These are phyloP conservation scores for Syncephalastrum monosporum DNA, from an alignment of 371 early-diverging fungal species.

Conservation along the genomic window DNA sequence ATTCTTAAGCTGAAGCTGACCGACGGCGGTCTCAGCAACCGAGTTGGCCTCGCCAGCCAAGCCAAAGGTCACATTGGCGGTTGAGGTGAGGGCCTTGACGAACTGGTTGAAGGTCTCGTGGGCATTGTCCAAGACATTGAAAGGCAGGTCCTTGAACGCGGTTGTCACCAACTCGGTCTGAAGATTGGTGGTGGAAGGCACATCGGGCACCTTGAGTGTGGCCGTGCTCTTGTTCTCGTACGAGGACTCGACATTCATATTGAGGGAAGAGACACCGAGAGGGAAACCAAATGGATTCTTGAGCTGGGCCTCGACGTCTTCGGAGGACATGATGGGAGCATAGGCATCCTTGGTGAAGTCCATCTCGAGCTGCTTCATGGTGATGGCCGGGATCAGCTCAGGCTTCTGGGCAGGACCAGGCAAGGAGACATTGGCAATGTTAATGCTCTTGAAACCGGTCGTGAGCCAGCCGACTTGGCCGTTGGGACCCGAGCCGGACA, in stretches of 20 bases:
- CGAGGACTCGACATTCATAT: slow-evolving; percentile 42
- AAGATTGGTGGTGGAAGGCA: slow-evolving; percentile 40
- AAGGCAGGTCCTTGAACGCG: slow-evolving; percentile 46
- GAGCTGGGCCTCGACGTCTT: slow-evolving; percentile 46
- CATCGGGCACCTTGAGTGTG: slow-evolving; percentile 45
- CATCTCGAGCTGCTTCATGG: slow-evolving; percentile 47
- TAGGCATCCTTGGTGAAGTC: slow-evolving; percentile 56
- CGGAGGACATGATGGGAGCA: slow-evolving; percentile 47
- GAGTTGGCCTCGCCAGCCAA: slow-evolving; percentile 51
- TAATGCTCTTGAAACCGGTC: slow-evolving; percentile 52
- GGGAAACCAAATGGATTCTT: slow-evolving; percentile 63
- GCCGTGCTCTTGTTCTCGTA: slow-evolving; percentile 39
- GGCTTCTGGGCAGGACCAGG: slow-evolving; percentile 22
- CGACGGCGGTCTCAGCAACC: slow-evolving; percentile 53
- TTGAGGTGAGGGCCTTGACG: slow-evolving; percentile 45
- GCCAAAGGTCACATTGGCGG: slow-evolving; percentile 40
- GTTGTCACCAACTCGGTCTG: slow-evolving; percentile 40
- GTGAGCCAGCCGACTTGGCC: slow-evolving; percentile 61
- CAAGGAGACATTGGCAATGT: slow-evolving; percentile 49
- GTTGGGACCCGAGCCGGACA: slow-evolving; percentile 49
- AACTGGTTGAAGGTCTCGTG: slow-evolving; percentile 42
- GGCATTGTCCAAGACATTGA: slow-evolving; percentile 32
- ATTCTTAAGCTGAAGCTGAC: slow-evolving; percentile 45
- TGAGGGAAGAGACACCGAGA: slow-evolving; percentile 44
- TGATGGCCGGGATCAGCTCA: slow-evolving; percentile 20